Conservation (phyloP, 2,329 filamentous ascomycete genomes). For the Sphaerostilbella broomeana region DNA sequence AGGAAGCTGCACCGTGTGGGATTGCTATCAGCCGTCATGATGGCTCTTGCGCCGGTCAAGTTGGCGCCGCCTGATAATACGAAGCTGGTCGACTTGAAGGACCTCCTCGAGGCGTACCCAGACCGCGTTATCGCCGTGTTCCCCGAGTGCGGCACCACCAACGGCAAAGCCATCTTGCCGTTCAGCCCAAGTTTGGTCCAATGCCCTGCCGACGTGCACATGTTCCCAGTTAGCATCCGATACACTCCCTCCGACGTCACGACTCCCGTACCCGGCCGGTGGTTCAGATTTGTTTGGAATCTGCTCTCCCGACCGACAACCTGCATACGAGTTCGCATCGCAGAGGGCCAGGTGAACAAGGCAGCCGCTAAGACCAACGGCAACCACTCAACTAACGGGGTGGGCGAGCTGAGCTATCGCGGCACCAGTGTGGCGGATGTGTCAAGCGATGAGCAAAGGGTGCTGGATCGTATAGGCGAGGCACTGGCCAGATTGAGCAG, state of each 20-base stretch:
- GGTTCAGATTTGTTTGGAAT: constrained; percentile 73
- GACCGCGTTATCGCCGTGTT: constrained; percentile 77
- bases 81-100: constrained; percentile 53
- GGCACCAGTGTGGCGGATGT: constrained; percentile 25
- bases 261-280: constrained; percentile 74
- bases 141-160: constrained; percentile 90
- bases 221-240: constrained; percentile 85
- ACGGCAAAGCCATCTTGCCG: constrained; percentile 82
- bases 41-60: constrained; percentile 59
- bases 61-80: constrained; percentile 38
- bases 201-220: constrained; percentile 59
- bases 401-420: constrained; percentile 24
- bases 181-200: constrained; percentile 71
- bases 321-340: constrained; percentile 84
- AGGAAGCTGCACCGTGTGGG: constrained; percentile 69
- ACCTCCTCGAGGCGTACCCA: constrained; percentile 62
- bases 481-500: constrained; percentile 79
- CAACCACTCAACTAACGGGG: constrained; percentile 21
- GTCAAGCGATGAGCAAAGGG: constrained; percentile 54
- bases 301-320: constrained; percentile 80
- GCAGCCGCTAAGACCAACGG: constrained; percentile 33
- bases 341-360: constrained; percentile 60
- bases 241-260: constrained; percentile 88
- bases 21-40: constrained; percentile 66
- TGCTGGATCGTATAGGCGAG: constrained; percentile 76